Percentiles rank a stretch among this genome's conserved stretches.
phyloP scores from a whole-genome alignment of 1,284 basidiomycete genomes.

The Malassezia japonica region DNA sequence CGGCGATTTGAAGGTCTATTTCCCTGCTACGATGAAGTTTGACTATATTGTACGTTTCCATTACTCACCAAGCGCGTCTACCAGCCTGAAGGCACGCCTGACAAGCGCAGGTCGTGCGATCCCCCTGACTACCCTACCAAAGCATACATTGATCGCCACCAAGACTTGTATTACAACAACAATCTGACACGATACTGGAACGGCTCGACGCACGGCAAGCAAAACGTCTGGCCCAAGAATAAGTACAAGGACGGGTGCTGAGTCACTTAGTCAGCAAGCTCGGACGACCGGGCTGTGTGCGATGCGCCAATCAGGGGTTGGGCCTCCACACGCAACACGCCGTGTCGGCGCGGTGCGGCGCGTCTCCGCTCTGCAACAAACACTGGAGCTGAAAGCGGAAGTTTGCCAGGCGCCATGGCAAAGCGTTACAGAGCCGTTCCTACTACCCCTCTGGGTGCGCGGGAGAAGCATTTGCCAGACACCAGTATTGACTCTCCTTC shows the following conservation, averaged over 20 bases:
- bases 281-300: no score
- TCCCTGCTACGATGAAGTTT: slow-evolving; percentile 50
- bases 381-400: no score
- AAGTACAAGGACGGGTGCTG: slow-evolving; percentile 3
- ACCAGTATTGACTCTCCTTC: no score
- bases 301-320: no score
- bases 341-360: no score
- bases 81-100: slow-evolving; percentile 29
- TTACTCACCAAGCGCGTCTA: slow-evolving; percentile 24
- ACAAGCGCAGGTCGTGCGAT: slow-evolving; percentile 28
- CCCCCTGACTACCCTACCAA: slow-evolving; percentile 39
- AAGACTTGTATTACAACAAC: slow-evolving; percentile 37
- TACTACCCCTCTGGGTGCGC: no score
- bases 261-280: no score
- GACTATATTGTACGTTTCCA: slow-evolving; percentile 19
- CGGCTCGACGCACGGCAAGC: slow-evolving; percentile 7
- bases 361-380: no score
- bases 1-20: slow-evolving; percentile 27
- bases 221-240: slow-evolving; percentile 34
- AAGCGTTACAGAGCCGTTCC: no score
- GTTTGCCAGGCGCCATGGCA: no score
- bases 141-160: slow-evolving; percentile 38
- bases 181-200: slow-evolving; percentile 33
- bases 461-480: no score
- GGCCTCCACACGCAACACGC: no score